Evolutionary conservation across 768 basidiomycete genomes (phyloP).

Genomic region (Boletus bicolor): DNA sequence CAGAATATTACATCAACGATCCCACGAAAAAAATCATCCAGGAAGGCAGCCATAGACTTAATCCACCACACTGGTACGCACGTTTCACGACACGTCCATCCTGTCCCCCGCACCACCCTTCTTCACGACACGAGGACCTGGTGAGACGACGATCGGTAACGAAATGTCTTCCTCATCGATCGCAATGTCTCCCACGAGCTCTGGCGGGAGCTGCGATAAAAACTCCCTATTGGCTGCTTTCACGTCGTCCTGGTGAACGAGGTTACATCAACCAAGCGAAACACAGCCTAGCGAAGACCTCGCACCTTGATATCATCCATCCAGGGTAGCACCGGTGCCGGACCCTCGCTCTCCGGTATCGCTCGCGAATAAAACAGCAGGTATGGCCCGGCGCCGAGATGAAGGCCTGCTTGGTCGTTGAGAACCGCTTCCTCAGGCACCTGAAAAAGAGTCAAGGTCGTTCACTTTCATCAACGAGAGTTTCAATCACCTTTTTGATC

Average conservation of each 20-base stretch:
- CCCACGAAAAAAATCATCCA: not conserved
- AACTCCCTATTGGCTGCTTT: conserved; percentile 37
- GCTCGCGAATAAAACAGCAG: conserved; percentile 64
- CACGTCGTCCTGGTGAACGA: conserved; percentile 29
- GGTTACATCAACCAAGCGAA: not conserved
- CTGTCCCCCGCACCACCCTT: not conserved
- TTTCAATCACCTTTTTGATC: conserved; percentile 54
- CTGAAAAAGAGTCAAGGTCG: conserved; percentile 34
- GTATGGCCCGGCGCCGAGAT: conserved; percentile 75
- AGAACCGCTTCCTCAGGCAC: conserved; percentile 69
- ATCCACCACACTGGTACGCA: not conserved
- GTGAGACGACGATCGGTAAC: not conserved
- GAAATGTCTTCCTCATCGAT: conserved; percentile 11
- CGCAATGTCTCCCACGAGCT: conserved; percentile 27
- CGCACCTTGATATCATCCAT: conserved; percentile 31
- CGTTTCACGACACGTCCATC: conserved; percentile 19
- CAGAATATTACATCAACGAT: not conserved
- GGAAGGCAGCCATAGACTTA: not conserved
- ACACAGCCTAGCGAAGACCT: not conserved
- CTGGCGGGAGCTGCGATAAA: conserved; percentile 32
- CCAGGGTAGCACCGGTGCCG: conserved; percentile 18
- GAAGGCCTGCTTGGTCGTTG: conserved; percentile 66
- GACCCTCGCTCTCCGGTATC: conserved; percentile 21
- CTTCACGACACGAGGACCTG: not conserved
- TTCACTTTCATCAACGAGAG: not conserved